phyloP scores from a whole-genome alignment of 129 eudicot species.

The Chrysanthemum lavandulifolium region DNA sequence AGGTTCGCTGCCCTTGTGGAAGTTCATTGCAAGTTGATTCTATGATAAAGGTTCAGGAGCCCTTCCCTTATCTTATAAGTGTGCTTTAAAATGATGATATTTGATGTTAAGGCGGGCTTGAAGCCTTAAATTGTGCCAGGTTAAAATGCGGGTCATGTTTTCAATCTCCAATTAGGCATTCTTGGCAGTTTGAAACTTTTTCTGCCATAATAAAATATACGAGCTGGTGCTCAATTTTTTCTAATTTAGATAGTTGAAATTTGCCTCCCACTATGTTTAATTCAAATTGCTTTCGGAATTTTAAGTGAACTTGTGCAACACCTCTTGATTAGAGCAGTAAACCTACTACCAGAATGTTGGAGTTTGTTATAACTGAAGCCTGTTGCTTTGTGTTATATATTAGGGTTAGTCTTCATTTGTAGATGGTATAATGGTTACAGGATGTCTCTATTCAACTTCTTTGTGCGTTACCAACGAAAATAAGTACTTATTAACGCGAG shows the following conservation, averaged over 20 bases:
- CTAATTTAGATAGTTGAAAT: too few species aligned
- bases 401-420: conserved; percentile 16
- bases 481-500: not conserved
- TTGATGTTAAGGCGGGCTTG: conserved; percentile 10
- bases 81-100: conserved; percentile 7
- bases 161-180: too few species aligned
- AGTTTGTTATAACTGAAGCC: too few species aligned
- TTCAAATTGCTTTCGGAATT: too few species aligned
- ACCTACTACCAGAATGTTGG: too few species aligned
- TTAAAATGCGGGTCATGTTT: not conserved
- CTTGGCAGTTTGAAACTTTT: too few species aligned
- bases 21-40: conserved; percentile 66
- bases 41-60: conserved; percentile 61
- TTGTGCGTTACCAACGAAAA: not conserved
- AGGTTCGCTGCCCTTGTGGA: conserved; percentile 85
- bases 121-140: not conserved
- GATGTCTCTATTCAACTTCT: not conserved
- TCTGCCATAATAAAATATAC: too few species aligned
- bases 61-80: conserved; percentile 3
- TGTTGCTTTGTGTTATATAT: not conserved
- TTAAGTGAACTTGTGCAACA: too few species aligned
- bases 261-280: too few species aligned
- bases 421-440: conserved; percentile 8
- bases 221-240: too few species aligned
- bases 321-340: too few species aligned